These are phyloP conservation scores for Hericium rajendrae DNA, from an alignment of 768 basidiomycete genomes.

Conservation along the genomic window DNA sequence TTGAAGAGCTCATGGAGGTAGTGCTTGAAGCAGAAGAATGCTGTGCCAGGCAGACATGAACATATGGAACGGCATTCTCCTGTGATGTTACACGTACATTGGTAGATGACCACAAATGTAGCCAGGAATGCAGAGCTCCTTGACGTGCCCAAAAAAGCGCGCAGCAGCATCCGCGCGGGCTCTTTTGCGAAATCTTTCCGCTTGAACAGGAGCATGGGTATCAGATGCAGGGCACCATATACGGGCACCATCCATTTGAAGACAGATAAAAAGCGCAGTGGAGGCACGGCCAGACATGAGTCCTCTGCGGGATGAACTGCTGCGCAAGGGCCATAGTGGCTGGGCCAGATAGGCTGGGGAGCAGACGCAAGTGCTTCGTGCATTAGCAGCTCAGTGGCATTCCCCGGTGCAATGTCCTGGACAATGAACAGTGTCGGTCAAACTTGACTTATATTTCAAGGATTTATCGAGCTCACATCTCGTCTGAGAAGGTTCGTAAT, in stretches of 20 bases:
- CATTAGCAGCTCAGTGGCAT: conserved; percentile 37
- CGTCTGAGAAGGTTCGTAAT: conserved; percentile 41
- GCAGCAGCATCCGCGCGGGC: conserved; percentile 56
- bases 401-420: conserved; percentile 45
- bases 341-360: conserved; percentile 30
- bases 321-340: conserved; percentile 49
- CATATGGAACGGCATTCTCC: background rate
- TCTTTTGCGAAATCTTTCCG: conserved; percentile 52
- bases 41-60: conserved; percentile 23
- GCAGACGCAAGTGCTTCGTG: conserved; percentile 30
- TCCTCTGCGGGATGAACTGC: conserved; percentile 72
- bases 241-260: conserved; percentile 77
- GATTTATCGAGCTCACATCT: background rate
- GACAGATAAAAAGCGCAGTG: conserved; percentile 71
- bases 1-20: conserved; percentile 42
- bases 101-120: conserved; percentile 72
- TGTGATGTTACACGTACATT: conserved; percentile 38
- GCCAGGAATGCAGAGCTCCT: conserved; percentile 86
- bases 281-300: conserved; percentile 46
- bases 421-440: background rate
- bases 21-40: conserved; percentile 58
- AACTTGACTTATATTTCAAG: background rate
- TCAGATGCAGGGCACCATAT: conserved; percentile 84
- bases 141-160: conserved; percentile 59
- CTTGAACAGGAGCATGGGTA: conserved; percentile 81